Evolutionary conservation across 2,329 filamentous ascomycete genomes (phyloP).

Genomic region (Macrophomina pseudophaseolina): DNA sequence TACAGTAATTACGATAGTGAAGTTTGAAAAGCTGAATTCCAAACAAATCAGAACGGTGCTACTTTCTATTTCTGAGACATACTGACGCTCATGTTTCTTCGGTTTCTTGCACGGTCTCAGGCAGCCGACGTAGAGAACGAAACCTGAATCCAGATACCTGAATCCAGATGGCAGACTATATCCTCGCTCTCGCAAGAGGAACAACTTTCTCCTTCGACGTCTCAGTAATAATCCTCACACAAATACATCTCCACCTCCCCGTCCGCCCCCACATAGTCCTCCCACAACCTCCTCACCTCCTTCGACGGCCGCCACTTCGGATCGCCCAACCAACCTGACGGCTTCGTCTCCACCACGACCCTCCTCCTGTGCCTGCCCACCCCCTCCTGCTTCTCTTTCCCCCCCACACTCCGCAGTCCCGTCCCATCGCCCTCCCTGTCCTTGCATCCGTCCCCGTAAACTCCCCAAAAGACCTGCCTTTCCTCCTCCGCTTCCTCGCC

Average conservation of each 20-base stretch:
- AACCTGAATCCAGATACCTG: too few relatives aligned
- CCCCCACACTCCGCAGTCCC: neutral
- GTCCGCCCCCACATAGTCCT: neutral
- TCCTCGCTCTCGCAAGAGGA: too few relatives aligned
- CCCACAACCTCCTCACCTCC: conserved; percentile 1
- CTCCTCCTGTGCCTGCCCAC: neutral
- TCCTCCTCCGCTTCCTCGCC: neutral
- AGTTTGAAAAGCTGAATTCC: too few relatives aligned
- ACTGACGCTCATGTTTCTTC: too few relatives aligned
- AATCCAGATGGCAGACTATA: too few relatives aligned
- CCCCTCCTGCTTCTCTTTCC: neutral
- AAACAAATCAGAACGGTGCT: too few relatives aligned
- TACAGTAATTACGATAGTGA: too few relatives aligned
- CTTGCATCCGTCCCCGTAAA: too few relatives aligned
- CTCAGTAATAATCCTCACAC: conserved; percentile 1
- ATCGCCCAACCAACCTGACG: neutral
- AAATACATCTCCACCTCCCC: neutral
- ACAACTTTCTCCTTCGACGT: too few relatives aligned
- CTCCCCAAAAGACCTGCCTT: neutral
- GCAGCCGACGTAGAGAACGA: neutral
- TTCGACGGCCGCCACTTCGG: conserved; percentile 4
- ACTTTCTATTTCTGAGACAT: too few relatives aligned
- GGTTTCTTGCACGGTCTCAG: too few relatives aligned
- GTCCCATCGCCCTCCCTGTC: too few relatives aligned
- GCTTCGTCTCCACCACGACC: neutral